Percentiles rank a stretch among this genome's conserved stretches.
These are phyloP conservation scores for Hypoxylon sp. DNA, from an alignment of 2,329 filamentous ascomycete genomes.

Conservation along the genomic window DNA sequence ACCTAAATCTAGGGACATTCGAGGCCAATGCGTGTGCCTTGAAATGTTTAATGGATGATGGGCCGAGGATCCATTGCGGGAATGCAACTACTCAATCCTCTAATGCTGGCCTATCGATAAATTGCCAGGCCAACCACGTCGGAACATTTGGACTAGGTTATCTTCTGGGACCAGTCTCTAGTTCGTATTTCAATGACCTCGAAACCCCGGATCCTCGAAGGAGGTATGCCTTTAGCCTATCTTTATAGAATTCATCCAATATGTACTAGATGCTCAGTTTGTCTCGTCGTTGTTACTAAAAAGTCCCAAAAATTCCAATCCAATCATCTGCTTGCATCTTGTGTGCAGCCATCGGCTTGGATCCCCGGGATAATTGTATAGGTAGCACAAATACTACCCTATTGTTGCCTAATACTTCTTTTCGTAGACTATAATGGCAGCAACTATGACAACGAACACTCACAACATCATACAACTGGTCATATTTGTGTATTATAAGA, in stretches of 20 bases:
- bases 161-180: slow-evolving; percentile 28
- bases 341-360: slow-evolving; percentile 11
- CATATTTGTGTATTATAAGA: neutral
- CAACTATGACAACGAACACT: slow-evolving; percentile 22
- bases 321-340: too few relatives aligned
- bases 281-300: neutral
- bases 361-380: slow-evolving; percentile 2
- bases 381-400: slow-evolving; percentile 31
- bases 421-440: slow-evolving; percentile 19
- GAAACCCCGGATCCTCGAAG: slow-evolving; percentile 20
- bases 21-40: slow-evolving; percentile 30
- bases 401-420: slow-evolving; percentile 41
- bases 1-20: slow-evolving; percentile 23
- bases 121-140: neutral
- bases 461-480: slow-evolving; percentile 33
- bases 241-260: too few relatives aligned
- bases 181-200: slow-evolving; percentile 25
- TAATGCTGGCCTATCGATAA: slow-evolving; percentile 42
- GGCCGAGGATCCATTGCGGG: neutral
- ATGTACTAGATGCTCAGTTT: too few relatives aligned
- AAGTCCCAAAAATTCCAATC: too few relatives aligned
- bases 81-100: slow-evolving; percentile 23
- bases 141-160: slow-evolving; percentile 22
- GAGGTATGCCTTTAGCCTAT: too few relatives aligned
- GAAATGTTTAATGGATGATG: slow-evolving; percentile 14